phyloP scores from a whole-genome alignment of 1,284 basidiomycete genomes.

The Leucoagaricus sp. region DNA sequence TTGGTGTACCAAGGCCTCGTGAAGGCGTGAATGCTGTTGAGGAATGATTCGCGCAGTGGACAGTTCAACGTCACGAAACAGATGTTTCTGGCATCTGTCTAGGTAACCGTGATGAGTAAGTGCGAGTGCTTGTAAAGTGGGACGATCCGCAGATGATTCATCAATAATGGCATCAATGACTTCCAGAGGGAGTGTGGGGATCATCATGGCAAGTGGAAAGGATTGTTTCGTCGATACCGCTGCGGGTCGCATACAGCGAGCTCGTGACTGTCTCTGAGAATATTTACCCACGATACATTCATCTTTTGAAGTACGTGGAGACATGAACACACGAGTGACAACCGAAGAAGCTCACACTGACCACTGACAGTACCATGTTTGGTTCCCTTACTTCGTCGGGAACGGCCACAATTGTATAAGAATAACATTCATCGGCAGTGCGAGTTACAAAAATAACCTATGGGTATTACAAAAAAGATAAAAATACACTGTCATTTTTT shows the following conservation, averaged over 20 bases:
- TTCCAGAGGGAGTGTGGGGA: not conserved
- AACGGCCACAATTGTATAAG: not conserved
- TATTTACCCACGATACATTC: too few species aligned
- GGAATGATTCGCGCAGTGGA: not conserved
- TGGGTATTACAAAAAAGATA: conserved; percentile 4
- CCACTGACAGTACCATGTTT: not conserved
- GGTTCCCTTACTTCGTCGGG: not conserved
- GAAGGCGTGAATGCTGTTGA: not conserved
- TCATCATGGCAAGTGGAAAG: not conserved
- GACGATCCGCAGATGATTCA: not conserved
- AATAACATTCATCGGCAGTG: not conserved
- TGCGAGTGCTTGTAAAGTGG: not conserved
- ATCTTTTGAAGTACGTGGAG: too few species aligned
- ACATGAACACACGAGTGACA: too few species aligned
- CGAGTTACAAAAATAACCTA: conserved; percentile 1
- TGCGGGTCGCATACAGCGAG: too few species aligned
- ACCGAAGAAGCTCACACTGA: not conserved
- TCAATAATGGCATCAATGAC: not conserved
- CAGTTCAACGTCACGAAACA: not conserved
- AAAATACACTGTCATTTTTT: conserved; percentile 2
- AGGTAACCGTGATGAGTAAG: not conserved
- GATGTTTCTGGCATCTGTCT: not conserved
- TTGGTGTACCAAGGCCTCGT: not conserved
- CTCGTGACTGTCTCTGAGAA: too few species aligned
- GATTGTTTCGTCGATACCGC: not conserved